Percentiles rank a stretch among this genome's conserved stretches.
phyloP scores from a whole-genome alignment of 2,329 filamentous ascomycete genomes.

The Phyllosticta capitalensis region DNA sequence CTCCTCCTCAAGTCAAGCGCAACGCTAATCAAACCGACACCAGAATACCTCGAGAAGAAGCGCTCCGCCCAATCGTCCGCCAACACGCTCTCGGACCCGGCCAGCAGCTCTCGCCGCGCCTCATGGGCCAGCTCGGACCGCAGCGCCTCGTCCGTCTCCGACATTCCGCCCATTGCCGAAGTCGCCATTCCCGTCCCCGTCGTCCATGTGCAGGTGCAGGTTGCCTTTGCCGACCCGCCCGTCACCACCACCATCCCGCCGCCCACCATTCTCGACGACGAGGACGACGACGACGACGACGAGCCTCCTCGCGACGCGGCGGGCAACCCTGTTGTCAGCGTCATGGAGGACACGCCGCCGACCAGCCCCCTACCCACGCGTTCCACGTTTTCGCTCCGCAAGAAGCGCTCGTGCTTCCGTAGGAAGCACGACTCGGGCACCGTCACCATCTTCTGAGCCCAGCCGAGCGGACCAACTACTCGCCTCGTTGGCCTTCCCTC shows the following conservation, averaged over 20 bases:
- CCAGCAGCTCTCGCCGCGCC: background rate
- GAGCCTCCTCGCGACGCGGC: no score
- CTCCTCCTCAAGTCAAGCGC: background rate
- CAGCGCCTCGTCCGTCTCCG: background rate
- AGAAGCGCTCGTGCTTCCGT: constrained; percentile 7
- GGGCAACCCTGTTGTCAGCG: background rate
- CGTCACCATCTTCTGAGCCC: background rate
- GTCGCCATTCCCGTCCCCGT: background rate
- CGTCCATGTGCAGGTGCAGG: background rate
- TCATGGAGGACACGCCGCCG: background rate
- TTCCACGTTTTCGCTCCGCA: background rate
- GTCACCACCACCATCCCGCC: background rate
- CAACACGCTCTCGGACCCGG: background rate
- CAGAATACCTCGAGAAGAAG: constrained; percentile 4
- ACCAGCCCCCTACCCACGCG: background rate
- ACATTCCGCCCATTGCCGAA: background rate
- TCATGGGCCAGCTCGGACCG: constrained; percentile 3
- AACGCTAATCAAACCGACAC: background rate
- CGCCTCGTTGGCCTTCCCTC: no score
- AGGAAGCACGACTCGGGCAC: background rate
- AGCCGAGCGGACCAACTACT: no score
- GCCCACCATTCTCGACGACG: background rate
- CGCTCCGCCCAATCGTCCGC: background rate
- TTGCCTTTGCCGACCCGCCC: background rate
- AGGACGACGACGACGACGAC: background rate